Conservation (phyloP, 2,329 filamentous ascomycete species). For the Arthrocladium fulminans region DNA sequence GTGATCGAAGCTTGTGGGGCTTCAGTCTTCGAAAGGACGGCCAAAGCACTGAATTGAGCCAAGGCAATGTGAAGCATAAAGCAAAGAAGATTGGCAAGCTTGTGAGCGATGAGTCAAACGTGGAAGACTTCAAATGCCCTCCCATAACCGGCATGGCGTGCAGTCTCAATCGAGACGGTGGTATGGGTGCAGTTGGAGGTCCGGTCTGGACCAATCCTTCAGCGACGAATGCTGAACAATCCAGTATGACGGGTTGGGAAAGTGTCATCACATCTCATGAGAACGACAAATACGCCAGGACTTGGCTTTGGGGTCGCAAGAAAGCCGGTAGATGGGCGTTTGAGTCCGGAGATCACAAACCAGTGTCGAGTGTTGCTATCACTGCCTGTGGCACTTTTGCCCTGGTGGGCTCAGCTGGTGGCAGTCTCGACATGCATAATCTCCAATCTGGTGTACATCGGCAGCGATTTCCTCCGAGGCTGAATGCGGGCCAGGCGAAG, state of each 20-base stretch:
- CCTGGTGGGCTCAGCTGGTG: conserved; percentile 72
- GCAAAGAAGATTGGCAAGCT: conserved; percentile 58
- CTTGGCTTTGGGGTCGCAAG: conserved; percentile 97
- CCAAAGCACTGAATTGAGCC: conserved; percentile 86
- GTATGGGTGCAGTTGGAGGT: conserved; percentile 74
- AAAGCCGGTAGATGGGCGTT: conserved; percentile 89
- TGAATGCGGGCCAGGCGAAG: conserved; percentile 70
- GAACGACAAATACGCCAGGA: conserved; percentile 73
- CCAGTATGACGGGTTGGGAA: conserved; percentile 86
- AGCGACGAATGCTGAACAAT: conserved; percentile 58
- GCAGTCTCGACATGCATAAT: conserved; percentile 91
- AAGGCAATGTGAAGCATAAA: conserved; percentile 79
- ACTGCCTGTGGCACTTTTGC: conserved; percentile 92
- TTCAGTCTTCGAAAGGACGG: conserved; percentile 92
- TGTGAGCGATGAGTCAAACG: conserved; percentile 15
- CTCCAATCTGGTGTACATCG: conserved; percentile 85
- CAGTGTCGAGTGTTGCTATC: conserved; percentile 64
- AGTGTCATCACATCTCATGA: conserved; percentile 90
- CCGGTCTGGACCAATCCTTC: conserved; percentile 75
- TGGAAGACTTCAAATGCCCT: conserved; percentile 64
- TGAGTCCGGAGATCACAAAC: conserved; percentile 60
- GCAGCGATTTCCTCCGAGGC: conserved; percentile 71
- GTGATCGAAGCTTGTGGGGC: conserved; percentile 87
- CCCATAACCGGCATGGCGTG: conserved; percentile 87
- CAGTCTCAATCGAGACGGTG: conserved; percentile 87